phyloP scores from a whole-genome alignment of 345 rosid species.

The Syzygium aromaticum region DNA sequence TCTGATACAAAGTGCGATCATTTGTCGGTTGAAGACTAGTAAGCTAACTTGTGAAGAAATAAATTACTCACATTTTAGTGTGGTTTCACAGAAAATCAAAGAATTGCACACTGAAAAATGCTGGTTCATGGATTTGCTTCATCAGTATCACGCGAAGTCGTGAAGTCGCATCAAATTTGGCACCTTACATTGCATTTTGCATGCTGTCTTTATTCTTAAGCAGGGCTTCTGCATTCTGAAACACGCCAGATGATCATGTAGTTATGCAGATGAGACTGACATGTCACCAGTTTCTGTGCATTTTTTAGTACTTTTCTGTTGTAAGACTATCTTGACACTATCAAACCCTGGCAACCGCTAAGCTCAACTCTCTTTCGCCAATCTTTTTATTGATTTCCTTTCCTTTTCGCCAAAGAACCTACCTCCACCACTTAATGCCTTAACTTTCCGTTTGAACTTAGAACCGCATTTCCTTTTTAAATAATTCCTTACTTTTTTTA shows the following conservation, averaged over 20 bases:
- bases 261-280: not conserved
- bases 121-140: not conserved
- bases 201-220: not conserved
- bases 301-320: not conserved
- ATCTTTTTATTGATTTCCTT: not conserved
- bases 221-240: not conserved
- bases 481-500: not conserved
- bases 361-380: not conserved
- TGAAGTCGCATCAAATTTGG: not conserved
- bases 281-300: not conserved
- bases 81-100: not conserved
- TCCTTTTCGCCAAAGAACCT: not conserved
- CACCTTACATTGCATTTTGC: not conserved
- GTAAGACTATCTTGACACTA: not conserved
- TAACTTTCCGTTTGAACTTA: not conserved
- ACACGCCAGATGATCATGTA: not conserved
- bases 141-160: not conserved
- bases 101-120: not conserved
- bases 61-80: not conserved
- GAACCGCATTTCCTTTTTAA: not conserved
- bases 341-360: not conserved
- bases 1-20: not conserved
- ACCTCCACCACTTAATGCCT: not conserved
- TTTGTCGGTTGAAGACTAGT: not conserved
- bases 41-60: not conserved